These are phyloP conservation scores for Cornus kousa DNA, from an alignment of 148 eudicot species.

Conservation along the genomic window DNA sequence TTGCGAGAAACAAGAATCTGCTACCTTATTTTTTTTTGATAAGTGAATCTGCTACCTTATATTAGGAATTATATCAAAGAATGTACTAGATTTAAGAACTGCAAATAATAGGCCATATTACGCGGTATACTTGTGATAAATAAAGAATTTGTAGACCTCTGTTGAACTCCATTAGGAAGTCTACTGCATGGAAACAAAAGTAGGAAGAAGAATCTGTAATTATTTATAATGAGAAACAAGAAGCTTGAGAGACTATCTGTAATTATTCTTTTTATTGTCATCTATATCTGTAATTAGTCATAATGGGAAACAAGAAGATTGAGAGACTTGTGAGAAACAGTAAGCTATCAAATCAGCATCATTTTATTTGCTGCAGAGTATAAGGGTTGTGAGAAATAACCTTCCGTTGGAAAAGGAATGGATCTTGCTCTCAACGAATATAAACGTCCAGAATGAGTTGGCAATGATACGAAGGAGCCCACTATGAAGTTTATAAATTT, in stretches of 20 bases:
- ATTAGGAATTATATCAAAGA: background rate
- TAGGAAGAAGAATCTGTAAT: no score
- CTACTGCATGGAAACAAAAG: no score
- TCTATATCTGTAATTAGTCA: no score
- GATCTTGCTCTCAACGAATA: slow-evolving; percentile 20
- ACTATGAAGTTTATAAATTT: slow-evolving; percentile 60
- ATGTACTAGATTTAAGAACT: background rate
- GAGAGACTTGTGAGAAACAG: background rate
- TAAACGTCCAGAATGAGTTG: slow-evolving; percentile 24
- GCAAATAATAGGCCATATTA: background rate
- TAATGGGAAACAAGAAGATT: background rate
- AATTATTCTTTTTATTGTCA: no score
- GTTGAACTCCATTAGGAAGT: background rate
- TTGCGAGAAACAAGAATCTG: background rate
- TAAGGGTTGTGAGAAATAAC: slow-evolving; percentile 26
- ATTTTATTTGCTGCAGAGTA: background rate
- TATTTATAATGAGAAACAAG: no score
- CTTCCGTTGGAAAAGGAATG: slow-evolving; percentile 32
- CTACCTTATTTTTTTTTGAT: no score
- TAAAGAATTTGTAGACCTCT: background rate
- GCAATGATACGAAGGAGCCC: slow-evolving; percentile 53
- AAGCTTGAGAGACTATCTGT: background rate
- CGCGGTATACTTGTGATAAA: background rate
- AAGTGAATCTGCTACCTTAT: no score
- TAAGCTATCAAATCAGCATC: background rate